Evolutionary conservation across 495 filamentous ascomycete species (phyloP), one percentile per base, ranked within the genome.

Genomic region (Penicillium bialowiezense): DNA sequence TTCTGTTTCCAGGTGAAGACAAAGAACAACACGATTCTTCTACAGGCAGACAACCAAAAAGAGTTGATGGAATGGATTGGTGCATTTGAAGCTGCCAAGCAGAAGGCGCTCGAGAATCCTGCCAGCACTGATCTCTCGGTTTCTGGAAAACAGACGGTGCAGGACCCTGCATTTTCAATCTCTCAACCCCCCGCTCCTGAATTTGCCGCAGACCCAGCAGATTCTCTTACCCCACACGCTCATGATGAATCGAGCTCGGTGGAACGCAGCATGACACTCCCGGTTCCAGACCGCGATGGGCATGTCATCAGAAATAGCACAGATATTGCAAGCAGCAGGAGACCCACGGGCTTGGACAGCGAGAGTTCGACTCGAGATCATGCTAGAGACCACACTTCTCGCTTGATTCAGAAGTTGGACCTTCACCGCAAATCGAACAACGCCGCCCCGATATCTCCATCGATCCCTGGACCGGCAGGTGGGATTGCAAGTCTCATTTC

Each of bases 1-100:
- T 97, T 97, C 65, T 96, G 95, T 62, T 98, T 97, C 60, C 95
- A 97, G 68, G 90, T 98, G 56, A 98, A 97, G 75, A 98, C 93
- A 12, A 98, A 97, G 64, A 95, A 92, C 58, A 88, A 85, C 57
- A 91, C 83, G 39, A 84, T 96, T 34, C 69, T 96, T 46, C 73
- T 98, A 21, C 93, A 98, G 68, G 89, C 93, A 5, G 95, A 97
- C 62, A 95, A 90, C 0, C 93, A 97, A 59, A 71, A 77, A 39
- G 89, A 97, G 58, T 74, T 98, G 18, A 87, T 86, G 51, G 89
- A 92, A 49, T 98, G 93, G 93, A 83, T 98, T 36, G 80, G 85
- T 47, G 82, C 89, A 7, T 97, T 98, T 58, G 93, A 97, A 51
- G 78, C 89, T 20, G 91, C 93, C 21, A 98, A 98, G 70, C 86